Conservation (phyloP, 345 rosid species). For the Noccaea bulbosa region DNA sequence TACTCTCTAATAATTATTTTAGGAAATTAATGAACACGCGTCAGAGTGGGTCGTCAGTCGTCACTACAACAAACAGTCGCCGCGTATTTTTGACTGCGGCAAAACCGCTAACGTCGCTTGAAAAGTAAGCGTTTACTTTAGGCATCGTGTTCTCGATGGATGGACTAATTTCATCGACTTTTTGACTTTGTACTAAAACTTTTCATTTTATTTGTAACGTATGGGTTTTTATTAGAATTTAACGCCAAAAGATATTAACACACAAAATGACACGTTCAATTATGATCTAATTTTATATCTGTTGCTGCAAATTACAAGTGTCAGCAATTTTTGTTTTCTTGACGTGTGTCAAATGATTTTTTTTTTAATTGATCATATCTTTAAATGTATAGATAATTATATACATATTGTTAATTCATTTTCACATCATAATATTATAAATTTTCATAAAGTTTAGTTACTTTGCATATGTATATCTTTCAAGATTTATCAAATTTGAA, state of each 20-base stretch:
- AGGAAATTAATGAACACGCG: constrained; percentile 29
- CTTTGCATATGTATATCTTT: background rate
- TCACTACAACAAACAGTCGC: constrained; percentile 32
- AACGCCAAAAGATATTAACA: background rate
- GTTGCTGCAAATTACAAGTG: background rate
- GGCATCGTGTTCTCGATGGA: constrained; percentile 35
- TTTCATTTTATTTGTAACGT: constrained; percentile 20
- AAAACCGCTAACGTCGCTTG: constrained; percentile 18
- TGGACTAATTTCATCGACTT: constrained; percentile 32
- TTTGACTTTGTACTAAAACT: constrained; percentile 17
- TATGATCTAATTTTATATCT: background rate
- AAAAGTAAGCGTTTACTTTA: constrained; percentile 40
- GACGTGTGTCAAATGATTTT: background rate
- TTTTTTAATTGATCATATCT: background rate
- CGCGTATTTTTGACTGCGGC: constrained; percentile 37
- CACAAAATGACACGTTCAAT: background rate
- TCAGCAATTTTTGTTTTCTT: background rate
- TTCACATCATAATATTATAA: background rate
- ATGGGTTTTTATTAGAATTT: background rate
- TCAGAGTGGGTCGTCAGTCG: constrained; percentile 37
- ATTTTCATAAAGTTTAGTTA: background rate
- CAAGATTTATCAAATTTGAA: background rate
- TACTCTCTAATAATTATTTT: background rate
- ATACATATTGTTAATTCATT: background rate
- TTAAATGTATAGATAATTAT: background rate